Evolutionary conservation across 768 basidiomycete genomes (phyloP), one percentile per base, ranked within the genome.

Genomic region (Piloderma croceum): DNA sequence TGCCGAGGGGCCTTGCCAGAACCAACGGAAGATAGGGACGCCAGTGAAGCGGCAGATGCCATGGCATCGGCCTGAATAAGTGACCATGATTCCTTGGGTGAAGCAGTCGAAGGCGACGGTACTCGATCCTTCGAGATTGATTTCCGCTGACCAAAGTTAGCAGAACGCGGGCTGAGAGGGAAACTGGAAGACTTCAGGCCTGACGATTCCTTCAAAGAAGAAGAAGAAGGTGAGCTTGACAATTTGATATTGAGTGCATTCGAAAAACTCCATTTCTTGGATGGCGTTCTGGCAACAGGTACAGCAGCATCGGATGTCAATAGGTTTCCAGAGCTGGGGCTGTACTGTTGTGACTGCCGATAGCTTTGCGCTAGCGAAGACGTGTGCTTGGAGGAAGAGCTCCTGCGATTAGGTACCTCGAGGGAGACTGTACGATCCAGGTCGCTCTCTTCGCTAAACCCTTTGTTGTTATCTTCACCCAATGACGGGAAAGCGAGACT

Each of bases 231-330:
- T 20, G 79, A 82, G 43, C 74, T 74, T 11, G 80, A 74, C 37
- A 88, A 61, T 56, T 76, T 87, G 59, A 86, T 73, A 49, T 85
- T 88, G 4, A 92, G 65, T 18, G 85, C 87, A 47, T 75, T 83
- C n/a, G 87, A 85, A 59, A 93, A 86, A 57, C 90, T 92, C 90
- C 90, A 93, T 62, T 93, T 93, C 74, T 91, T 92, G n/a, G 86
- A 89, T 24, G 90, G 89, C 3, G 86, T 85, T 65, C 86, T 87
- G 38, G 72, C 66, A 31, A 72, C 65, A n/a, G n/a, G n/a, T n/a
- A n/a, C n/a, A 12, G 65, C 54, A 29, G 79, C 69, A 11, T 54
- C 49, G 41, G 71, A 62, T 42, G 77, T 72, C 22, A 68, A 59
- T 39, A 64, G 50, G 51, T 55, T 63, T 52, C 57, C 42, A 45